Percentiles rank a stretch among this genome's conserved stretches.
phyloP scores from a whole-genome alignment of 768 basidiomycete genomes.

The Cystofilobasidium capitatum region DNA sequence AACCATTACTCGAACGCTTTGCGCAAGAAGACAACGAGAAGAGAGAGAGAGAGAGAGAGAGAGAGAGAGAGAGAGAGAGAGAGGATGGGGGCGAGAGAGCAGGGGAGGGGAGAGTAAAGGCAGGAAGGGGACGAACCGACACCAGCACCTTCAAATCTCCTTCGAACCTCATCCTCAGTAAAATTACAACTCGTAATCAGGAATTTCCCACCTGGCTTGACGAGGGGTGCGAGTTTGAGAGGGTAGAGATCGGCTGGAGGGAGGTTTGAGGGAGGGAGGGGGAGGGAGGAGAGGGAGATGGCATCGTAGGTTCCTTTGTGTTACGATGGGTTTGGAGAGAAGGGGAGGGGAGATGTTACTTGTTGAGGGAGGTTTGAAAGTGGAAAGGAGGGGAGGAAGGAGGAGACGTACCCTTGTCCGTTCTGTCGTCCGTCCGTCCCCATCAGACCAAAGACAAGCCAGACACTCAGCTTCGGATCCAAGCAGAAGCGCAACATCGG shows the following conservation, averaged over 20 bases:
- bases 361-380: no score
- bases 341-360: not conserved
- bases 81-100: not conserved
- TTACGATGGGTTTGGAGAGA: no score
- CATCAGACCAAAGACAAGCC: no score
- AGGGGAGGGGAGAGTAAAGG: not conserved
- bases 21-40: not conserved
- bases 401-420: constrained; percentile 23
- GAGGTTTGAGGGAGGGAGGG: constrained; percentile 20
- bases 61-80: not conserved
- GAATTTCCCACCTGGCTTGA: constrained; percentile 39
- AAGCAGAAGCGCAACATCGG: not conserved
- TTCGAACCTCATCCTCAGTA: constrained; percentile 41
- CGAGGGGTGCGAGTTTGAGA: constrained; percentile 34
- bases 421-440: no score
- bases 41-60: not conserved
- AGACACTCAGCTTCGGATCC: no score
- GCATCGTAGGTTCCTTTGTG: constrained; percentile 46
- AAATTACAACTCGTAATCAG: constrained; percentile 45
- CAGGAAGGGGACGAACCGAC: constrained; percentile 11
- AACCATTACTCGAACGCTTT: no score
- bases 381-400: not conserved
- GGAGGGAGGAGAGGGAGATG: constrained; percentile 29
- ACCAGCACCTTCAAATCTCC: constrained; percentile 30
- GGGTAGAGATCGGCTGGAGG: constrained; percentile 37